phyloP scores from a whole-genome alignment of 1,139 yeast genomes.

The Protomyces pachydermus region DNA sequence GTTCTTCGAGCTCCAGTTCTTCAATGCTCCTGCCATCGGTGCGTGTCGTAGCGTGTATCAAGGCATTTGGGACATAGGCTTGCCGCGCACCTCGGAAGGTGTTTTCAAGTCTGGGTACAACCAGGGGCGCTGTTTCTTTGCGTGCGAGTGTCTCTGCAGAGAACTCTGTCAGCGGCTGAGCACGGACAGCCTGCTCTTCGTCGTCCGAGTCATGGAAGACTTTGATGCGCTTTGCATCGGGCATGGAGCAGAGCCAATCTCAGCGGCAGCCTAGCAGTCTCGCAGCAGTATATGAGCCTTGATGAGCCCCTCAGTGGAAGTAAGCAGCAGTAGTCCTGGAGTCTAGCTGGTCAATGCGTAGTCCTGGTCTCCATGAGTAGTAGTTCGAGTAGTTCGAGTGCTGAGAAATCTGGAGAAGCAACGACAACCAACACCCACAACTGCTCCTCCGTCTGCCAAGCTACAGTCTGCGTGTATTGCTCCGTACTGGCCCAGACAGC shows the following conservation, averaged over 20 bases:
- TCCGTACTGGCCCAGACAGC: too few relatives aligned
- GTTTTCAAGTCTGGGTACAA: slow-evolving; percentile 2
- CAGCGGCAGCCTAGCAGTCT: background rate
- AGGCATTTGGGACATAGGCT: slow-evolving; percentile 2
- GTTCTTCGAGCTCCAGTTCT: slow-evolving; percentile 10
- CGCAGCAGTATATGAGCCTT: background rate
- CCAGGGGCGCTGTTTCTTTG: background rate
- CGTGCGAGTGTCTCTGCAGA: background rate
- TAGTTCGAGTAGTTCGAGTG: too few relatives aligned
- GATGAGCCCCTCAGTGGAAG: slow-evolving; percentile 47
- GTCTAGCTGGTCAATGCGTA: too few relatives aligned
- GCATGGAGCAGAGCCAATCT: background rate
- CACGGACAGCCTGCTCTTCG: background rate
- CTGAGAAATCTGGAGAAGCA: too few relatives aligned
- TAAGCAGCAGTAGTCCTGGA: slow-evolving; percentile 59
- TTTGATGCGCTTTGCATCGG: background rate
- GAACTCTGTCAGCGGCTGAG: slow-evolving; percentile 10
- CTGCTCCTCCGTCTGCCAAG: too few relatives aligned
- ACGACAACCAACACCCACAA: too few relatives aligned
- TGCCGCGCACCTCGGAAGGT: background rate
- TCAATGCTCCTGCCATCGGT: background rate
- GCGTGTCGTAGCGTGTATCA: background rate
- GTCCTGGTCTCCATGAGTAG: too few relatives aligned
- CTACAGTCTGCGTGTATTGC: too few relatives aligned
- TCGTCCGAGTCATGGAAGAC: slow-evolving; percentile 19